A percentile compares a stretch with the other conserved stretches of the same genome.
Conservation (phyloP, 306 rosid genomes). For the Corylus avellana region DNA sequence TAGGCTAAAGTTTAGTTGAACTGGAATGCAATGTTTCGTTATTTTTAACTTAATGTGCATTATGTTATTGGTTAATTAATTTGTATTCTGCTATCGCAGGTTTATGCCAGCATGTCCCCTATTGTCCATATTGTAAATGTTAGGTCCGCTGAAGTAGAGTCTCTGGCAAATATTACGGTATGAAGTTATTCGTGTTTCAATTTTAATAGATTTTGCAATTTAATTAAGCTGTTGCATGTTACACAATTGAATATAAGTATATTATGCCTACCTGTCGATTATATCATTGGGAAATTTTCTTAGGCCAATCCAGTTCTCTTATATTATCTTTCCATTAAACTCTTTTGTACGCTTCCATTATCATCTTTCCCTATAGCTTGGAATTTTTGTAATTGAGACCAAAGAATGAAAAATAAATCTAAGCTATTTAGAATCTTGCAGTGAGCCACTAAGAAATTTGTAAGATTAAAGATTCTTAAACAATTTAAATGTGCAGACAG, state of each 20-base stretch:
- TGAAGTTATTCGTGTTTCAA: slow-evolving; percentile 22
- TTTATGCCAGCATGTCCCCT: slow-evolving; percentile 93
- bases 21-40: slow-evolving; percentile 19
- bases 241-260: slow-evolving; percentile 5
- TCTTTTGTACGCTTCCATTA: neutral
- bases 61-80: slow-evolving; percentile 1
- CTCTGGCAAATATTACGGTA: slow-evolving; percentile 80
- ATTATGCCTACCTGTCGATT: neutral
- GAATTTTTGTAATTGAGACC: neutral
- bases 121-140: slow-evolving; percentile 67
- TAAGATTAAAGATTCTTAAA: neutral
- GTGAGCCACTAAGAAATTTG: neutral
- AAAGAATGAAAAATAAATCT: neutral
- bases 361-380: too few species aligned
- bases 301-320: neutral
- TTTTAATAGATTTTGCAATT: neutral
- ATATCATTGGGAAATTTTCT: neutral
- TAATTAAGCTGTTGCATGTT: slow-evolving; percentile 12
- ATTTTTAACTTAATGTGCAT: neutral
- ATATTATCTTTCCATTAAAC: neutral
- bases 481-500: neutral
- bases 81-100: slow-evolving; percentile 53
- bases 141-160: slow-evolving; percentile 63
- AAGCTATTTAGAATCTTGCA: neutral
- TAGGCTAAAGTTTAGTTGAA: neutral